Base-by-base conservation (phyloP, 306 rosid genomes). In the Spatholobus suberectus region DNA sequence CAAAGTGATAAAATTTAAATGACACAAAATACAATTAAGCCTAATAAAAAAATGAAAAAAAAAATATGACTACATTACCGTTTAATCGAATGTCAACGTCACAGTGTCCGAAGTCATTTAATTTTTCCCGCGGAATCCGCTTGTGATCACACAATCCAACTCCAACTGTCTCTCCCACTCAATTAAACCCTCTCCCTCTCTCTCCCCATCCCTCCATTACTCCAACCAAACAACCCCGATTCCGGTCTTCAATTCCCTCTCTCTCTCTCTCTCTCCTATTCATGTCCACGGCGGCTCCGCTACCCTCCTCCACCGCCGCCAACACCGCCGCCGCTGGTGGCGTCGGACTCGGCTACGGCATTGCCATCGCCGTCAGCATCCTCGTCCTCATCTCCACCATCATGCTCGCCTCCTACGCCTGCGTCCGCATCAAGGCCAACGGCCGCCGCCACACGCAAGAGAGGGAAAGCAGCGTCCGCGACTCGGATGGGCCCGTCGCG, bases 301-400 rank as follows among this genome's bases (percentile, higher is more conserved):
- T 91, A 0, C 11, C 74, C 8, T 43, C 85, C 26, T 37, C 89
- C 32, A n/a, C 84, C 27, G n/a, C 91, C 37, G 5, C 38, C 1
- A 34, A 80, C 35, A 12, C 74, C 55, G n/a, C n/a, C n/a, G n/a
- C n/a, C n/a, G n/a, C n/a, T n/a, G n/a, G n/a, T n/a, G 89, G 89
- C n/a, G 91, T 84, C 1, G 88, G 93, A 27, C 89, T 91, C 32
- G 91, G 95, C 24, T 91, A 91, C 70, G 92, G 92, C 83, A 91
- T 91, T 0, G 90, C 93, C 70, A 89, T 91, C 7, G 89, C 92
- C n/a, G 86, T 91, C 18, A 89, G 92, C 88, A 89, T 91, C 69
- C 95, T 91, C 26, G 92, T 91, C 43, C 90, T 91, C 79, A 83
- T 91, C 82, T 89, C 95, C 75, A 84, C 92, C 73, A 88, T 91